Evolutionary conservation across 768 basidiomycete genomes (phyloP).

Genomic region (Inosperma sp.): DNA sequence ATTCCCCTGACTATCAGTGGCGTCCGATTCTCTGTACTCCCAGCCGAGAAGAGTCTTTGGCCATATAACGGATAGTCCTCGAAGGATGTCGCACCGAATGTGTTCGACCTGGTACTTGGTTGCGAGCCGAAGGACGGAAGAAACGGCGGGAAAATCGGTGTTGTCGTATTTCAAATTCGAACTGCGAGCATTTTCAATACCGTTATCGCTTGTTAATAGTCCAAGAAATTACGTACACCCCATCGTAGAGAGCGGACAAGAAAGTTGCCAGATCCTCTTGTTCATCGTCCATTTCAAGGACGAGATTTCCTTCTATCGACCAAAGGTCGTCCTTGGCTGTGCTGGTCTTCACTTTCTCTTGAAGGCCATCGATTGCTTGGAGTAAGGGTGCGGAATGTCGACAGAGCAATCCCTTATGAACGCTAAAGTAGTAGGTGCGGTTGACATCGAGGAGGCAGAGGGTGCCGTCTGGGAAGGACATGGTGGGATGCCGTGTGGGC

Average conservation of each 20-base stretch:
- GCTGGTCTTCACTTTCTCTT: constrained; percentile 5
- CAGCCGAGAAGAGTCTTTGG: constrained; percentile 58
- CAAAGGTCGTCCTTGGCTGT: constrained; percentile 1
- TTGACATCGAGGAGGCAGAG: constrained; percentile 50
- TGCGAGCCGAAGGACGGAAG: constrained; percentile 55
- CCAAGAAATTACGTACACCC: constrained; percentile 45
- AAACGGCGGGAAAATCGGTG: constrained; percentile 48
- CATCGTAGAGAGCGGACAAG: constrained; percentile 64
- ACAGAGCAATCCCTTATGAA: constrained; percentile 61
- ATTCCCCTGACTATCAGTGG: constrained; percentile 43
- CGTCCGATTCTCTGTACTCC: constrained; percentile 62
- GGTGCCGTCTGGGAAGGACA: constrained; percentile 69
- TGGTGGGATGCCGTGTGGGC: constrained; percentile 43
- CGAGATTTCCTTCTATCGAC: constrained; percentile 53
- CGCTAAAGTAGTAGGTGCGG: constrained; percentile 56
- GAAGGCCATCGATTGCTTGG: constrained; percentile 34
- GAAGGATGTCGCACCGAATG: constrained; percentile 54
- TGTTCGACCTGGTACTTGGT: constrained; percentile 60
- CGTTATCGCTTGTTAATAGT: background rate
- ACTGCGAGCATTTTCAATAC: constrained; percentile 20
- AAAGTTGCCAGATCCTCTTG: constrained; percentile 56
- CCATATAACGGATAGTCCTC: constrained; percentile 50
- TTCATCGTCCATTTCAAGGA: constrained; percentile 50
- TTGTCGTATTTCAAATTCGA: constrained; percentile 44
- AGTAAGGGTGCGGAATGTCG: constrained; percentile 56